Percentiles rank a stretch among this genome's conserved stretches.
Conservation (phyloP, 805 yeast species). For the Scheffersomyces stipitis region DNA sequence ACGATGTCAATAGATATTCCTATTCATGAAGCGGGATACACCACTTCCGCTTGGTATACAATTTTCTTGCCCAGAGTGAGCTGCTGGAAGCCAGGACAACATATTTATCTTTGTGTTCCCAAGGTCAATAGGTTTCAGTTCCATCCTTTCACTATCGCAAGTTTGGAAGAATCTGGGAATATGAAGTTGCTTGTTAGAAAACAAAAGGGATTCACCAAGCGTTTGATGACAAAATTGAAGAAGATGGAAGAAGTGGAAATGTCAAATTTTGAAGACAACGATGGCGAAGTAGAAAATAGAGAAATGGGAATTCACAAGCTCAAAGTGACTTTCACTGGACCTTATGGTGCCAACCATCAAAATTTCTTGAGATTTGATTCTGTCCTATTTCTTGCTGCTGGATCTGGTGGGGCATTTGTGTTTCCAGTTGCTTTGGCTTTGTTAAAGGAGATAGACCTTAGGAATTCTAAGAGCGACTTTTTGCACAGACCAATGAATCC, state of each 20-base stretch:
- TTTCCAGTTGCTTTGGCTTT: conserved; percentile 47
- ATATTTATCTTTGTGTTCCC: conserved; percentile 40
- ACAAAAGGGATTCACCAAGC: conserved; percentile 44
- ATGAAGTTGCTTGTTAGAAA: conserved; percentile 41
- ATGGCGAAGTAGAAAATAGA: neutral
- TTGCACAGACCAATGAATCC: conserved; percentile 30
- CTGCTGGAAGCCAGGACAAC: conserved; percentile 51
- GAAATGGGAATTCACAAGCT: conserved; percentile 12
- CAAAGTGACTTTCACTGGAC: conserved; percentile 44
- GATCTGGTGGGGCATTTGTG: conserved; percentile 48
- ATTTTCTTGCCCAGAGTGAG: conserved; percentile 33
- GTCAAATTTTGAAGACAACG: too few species aligned
- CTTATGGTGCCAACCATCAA: conserved; percentile 45
- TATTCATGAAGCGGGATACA: conserved; percentile 16
- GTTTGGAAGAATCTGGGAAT: conserved; percentile 36
- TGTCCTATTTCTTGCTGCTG: conserved; percentile 39
- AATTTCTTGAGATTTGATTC: conserved; percentile 43
- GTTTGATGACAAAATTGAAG: conserved; percentile 27
- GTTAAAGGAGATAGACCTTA: conserved; percentile 24
- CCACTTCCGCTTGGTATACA: conserved; percentile 25
- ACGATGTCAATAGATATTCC: conserved; percentile 41
- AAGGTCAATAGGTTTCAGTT: conserved; percentile 37
- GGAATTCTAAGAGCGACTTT: conserved; percentile 28
- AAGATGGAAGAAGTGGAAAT: conserved; percentile 17
- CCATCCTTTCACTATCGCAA: conserved; percentile 50